A percentile compares a stretch with the other conserved stretches of the same genome.
These are phyloP conservation scores for Capsicum chinense DNA, from an alignment of 257 asterid species.

Conservation along the genomic window DNA sequence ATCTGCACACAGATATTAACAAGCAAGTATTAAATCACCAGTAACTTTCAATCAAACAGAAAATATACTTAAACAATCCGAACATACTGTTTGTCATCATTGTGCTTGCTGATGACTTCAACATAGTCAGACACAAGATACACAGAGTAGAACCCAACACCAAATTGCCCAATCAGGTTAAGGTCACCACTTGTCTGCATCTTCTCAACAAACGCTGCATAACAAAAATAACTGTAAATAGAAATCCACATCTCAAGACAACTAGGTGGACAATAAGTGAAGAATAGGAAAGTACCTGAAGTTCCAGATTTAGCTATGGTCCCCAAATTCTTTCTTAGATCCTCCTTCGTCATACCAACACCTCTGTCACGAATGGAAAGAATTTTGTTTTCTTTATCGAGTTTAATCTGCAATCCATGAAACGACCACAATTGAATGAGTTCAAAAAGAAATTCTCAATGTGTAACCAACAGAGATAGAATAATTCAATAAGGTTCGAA, in stretches of 20 bases:
- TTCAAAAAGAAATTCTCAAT: neutral
- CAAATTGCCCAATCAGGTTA: constrained; percentile 94
- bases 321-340: constrained; percentile 91
- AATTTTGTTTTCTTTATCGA: constrained; percentile 90
- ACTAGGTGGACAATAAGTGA: neutral
- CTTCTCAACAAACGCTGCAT: constrained; percentile 92
- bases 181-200: constrained; percentile 96
- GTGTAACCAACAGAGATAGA: neutral
- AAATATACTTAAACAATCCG: neutral
- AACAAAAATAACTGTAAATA: constrained; percentile 28
- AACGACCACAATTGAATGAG: neutral
- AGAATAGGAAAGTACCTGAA: constrained; percentile 58
- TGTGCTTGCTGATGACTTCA: constrained; percentile 93
- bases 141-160: constrained; percentile 96
- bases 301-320: constrained; percentile 99
- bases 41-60: neutral
- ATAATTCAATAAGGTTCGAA: neutral
- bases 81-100: constrained; percentile 88
- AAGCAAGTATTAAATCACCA: constrained; percentile 21
- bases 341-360: constrained; percentile 98
- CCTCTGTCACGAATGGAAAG: constrained; percentile 93
- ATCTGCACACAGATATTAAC: constrained; percentile 48
- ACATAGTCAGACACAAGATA: constrained; percentile 95
- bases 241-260: neutral
- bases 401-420: constrained; percentile 64